Conservation (phyloP, 2,329 filamentous ascomycete genomes). For the Penicillium freii region DNA sequence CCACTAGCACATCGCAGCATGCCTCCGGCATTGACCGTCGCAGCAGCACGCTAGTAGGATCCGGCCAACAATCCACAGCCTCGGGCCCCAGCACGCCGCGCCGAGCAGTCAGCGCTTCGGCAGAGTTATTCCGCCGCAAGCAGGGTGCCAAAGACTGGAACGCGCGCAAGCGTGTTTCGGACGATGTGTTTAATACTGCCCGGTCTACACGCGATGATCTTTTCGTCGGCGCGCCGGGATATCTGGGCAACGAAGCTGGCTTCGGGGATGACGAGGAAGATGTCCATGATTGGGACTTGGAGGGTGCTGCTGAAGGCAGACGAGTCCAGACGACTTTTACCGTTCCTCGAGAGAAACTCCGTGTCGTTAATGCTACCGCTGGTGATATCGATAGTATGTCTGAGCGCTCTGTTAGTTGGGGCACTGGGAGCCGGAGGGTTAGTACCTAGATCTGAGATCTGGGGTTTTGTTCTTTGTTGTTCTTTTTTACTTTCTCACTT, state of each 20-base stretch:
- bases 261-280: conserved; percentile 16
- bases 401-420: conserved; percentile 28
- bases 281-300: conserved; percentile 68
- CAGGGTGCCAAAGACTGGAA: conserved; percentile 55
- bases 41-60: conserved; percentile 24
- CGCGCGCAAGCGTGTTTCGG: conserved; percentile 33
- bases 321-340: conserved; percentile 89
- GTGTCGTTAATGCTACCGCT: conserved; percentile 80
- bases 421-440: conserved; percentile 2
- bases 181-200: conserved; percentile 17
- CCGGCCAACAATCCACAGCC: conserved; percentile 5
- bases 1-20: conserved; percentile 11
- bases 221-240: conserved; percentile 26
- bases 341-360: conserved; percentile 77
- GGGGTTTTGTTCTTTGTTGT: neutral
- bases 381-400: conserved; percentile 35
- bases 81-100: conserved; percentile 34
- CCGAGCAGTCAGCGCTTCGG: conserved; percentile 50
- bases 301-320: conserved; percentile 67
- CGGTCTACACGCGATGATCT: conserved; percentile 28
- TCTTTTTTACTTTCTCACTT: conserved; percentile 7
- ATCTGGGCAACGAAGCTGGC: conserved; percentile 27
- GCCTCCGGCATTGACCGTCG: conserved; percentile 33
- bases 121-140: conserved; percentile 49
- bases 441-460: conserved; percentile 1